Evolutionary conservation across 495 filamentous ascomycete species (phyloP), one percentile per base, ranked within the genome.

Genomic region (Hyaloscypha variabilis): DNA sequence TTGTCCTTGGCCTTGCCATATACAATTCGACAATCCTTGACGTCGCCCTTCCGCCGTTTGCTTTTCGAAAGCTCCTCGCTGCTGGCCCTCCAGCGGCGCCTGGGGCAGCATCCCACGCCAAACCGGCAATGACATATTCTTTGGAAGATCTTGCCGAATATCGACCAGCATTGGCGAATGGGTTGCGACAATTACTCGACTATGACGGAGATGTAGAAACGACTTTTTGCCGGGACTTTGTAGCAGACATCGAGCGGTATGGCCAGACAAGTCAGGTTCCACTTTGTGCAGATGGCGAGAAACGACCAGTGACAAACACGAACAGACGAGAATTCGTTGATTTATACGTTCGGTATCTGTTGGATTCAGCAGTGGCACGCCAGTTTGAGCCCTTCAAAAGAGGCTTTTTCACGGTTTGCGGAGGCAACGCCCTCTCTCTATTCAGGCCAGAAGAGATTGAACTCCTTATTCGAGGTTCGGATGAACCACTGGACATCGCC

Each of bases 21-120:
- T 97, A 98, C 80, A 97, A 98, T 76, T 96, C 92, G 1, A 98
- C 92, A 2, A 97, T 98, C 69, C 82, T 98, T 6, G 94, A 98
- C 71, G 84, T 98, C 54, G 90, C 91, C 10, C 80, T 98, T 19
- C 94, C 94, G 5, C 93, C 94, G n/a, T 97, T 97, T 73, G 89
- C 89, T 1, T 98, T 97, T 74, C 88, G 91, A 67, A 97, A 97
- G 76, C 79, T 97, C 29, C 80, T 97, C 52, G 88, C 90, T 21
- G 83, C 90, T 21, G 89, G 87, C 6, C 89, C 91, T 8, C 76
- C 78, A 19, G 78, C 83, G 8, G 78, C 75, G 29, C 79, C 77
- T 11, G 77, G 85, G 17, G 79, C 81, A 60, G 75, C 81, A 21
- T 82, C 82, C 26, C 85, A 84, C 36, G 79, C 80, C 13, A 86